Percentiles rank a stretch among this genome's conserved stretches.
phyloP scores from a whole-genome alignment of 805 yeast genomes.

The Yarrowia sp. region DNA sequence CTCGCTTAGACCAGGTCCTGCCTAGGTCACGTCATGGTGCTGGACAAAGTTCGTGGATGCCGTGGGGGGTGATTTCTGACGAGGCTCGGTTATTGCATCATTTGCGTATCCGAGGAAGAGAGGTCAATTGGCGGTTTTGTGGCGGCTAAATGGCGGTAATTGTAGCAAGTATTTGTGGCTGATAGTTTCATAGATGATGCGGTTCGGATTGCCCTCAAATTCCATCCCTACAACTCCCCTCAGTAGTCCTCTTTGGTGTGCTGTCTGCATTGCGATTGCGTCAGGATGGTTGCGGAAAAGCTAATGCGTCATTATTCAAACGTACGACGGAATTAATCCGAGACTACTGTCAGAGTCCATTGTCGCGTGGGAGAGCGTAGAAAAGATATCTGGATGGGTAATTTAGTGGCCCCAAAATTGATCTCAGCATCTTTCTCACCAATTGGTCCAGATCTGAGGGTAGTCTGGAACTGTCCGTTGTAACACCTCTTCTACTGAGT shows the following conservation, averaged over 20 bases:
- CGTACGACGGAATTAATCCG: background rate
- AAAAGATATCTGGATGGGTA: too few relatives aligned
- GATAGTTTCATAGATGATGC: too few relatives aligned
- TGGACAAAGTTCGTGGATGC: background rate
- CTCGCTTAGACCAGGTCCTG: background rate
- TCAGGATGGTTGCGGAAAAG: constrained; percentile 6
- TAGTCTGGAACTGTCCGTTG: too few relatives aligned
- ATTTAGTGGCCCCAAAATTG: too few relatives aligned
- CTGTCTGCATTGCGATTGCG: constrained; percentile 4
- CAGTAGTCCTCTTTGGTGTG: background rate
- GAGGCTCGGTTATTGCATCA: background rate
- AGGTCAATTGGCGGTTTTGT: too few relatives aligned
- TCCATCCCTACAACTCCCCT: background rate
- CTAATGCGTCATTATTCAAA: constrained; percentile 14
- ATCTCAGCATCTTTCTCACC: too few relatives aligned
- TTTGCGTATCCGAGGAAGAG: background rate
- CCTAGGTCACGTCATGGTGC: constrained; percentile 14
- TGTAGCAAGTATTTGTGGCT: too few relatives aligned
- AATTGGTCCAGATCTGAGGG: too few relatives aligned
- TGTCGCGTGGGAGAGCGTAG: too few relatives aligned
- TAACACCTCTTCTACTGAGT: constrained; percentile 5
- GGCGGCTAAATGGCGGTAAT: too few relatives aligned
- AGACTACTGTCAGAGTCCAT: too few relatives aligned
- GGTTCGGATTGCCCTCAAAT: too few relatives aligned
- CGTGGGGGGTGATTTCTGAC: constrained; percentile 15